These are phyloP conservation scores for Aureobasidium sp. DNA, from an alignment of 2,329 filamentous ascomycete species.

Conservation along the genomic window DNA sequence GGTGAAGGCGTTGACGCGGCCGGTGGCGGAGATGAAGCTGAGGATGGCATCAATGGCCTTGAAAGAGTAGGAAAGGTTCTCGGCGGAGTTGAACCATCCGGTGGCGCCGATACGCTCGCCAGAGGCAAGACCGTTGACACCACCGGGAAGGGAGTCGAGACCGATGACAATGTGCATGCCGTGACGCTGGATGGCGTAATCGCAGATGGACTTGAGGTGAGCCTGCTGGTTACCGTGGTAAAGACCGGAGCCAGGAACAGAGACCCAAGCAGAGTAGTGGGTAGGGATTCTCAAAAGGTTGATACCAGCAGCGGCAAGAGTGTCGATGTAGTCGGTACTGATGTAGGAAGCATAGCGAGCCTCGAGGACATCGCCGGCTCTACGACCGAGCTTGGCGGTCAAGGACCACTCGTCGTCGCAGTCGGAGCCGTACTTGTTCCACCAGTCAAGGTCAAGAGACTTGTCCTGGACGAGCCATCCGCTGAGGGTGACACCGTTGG, in stretches of 20 bases:
- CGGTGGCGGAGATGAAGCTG: conserved; percentile 12
- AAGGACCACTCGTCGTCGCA: conserved; percentile 29
- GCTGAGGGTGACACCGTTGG: conserved; percentile 23
- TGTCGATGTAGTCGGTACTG: conserved; percentile 11
- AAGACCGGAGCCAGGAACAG: conserved; percentile 10
- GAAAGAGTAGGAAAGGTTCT: conserved; percentile 26
- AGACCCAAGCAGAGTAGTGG: conserved; percentile 15
- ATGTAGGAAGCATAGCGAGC: conserved; percentile 24
- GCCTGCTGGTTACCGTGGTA: conserved; percentile 14
- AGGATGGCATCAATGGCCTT: conserved; percentile 13
- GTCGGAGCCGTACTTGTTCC: background rate
- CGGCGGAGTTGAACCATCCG: conserved; percentile 20
- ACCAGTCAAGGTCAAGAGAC: conserved; percentile 6
- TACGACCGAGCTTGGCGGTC: conserved; percentile 23
- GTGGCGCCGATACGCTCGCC: conserved; percentile 22
- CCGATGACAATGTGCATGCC: conserved; percentile 30
- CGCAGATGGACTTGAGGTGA: conserved; percentile 13
- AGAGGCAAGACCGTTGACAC: conserved; percentile 25
- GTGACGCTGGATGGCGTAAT: conserved; percentile 28
- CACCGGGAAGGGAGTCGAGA: conserved; percentile 26
- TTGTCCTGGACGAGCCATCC: conserved; percentile 28
- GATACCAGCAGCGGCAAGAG: conserved; percentile 11
- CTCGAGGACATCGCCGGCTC: conserved; percentile 24
- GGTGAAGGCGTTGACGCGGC: conserved; percentile 11
- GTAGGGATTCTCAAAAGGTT: conserved; percentile 14